These are phyloP conservation scores for Fonsecaea nubica DNA, from an alignment of 2,329 filamentous ascomycete genomes.

Conservation along the genomic window DNA sequence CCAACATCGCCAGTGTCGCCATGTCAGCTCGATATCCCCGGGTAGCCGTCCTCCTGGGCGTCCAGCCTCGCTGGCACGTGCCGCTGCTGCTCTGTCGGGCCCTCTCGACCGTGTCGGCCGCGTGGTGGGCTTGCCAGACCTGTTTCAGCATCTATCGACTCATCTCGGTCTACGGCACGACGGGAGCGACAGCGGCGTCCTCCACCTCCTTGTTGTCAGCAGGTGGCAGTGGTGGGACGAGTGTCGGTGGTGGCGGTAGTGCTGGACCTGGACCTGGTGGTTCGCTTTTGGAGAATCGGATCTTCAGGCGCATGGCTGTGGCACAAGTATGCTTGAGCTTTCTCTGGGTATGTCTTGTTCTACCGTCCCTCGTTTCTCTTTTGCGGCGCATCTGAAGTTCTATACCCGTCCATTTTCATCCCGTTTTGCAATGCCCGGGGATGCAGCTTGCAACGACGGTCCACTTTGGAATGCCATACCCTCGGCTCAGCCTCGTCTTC, in stretches of 20 bases:
- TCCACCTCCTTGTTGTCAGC: background rate
- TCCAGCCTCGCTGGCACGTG: constrained; percentile 74
- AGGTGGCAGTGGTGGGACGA: background rate
- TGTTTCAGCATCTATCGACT: constrained; percentile 59
- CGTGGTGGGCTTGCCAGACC: constrained; percentile 72
- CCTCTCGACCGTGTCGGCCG: constrained; percentile 71
- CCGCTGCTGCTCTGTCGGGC: constrained; percentile 76
- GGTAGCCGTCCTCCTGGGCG: constrained; percentile 77
- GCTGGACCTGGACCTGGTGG: background rate
- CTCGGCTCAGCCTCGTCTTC: background rate
- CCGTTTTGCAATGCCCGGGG: background rate
- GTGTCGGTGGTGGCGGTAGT: background rate
- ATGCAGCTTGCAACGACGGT: background rate
- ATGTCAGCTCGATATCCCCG: constrained; percentile 68
- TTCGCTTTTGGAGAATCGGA: constrained; percentile 49
- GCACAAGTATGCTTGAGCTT: constrained; percentile 38
- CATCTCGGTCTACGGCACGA: constrained; percentile 47
- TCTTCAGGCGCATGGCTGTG: constrained; percentile 27
- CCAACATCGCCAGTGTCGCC: constrained; percentile 23
- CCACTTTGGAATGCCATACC: background rate
- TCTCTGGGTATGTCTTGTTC: constrained; percentile 40
- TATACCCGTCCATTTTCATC: background rate
- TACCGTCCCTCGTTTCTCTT: background rate
- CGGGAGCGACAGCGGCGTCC: background rate
- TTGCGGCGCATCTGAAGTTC: background rate